Evolutionary conservation across 2,329 filamentous ascomycete genomes (phyloP).

Genomic region (Zasmidium angulare): DNA sequence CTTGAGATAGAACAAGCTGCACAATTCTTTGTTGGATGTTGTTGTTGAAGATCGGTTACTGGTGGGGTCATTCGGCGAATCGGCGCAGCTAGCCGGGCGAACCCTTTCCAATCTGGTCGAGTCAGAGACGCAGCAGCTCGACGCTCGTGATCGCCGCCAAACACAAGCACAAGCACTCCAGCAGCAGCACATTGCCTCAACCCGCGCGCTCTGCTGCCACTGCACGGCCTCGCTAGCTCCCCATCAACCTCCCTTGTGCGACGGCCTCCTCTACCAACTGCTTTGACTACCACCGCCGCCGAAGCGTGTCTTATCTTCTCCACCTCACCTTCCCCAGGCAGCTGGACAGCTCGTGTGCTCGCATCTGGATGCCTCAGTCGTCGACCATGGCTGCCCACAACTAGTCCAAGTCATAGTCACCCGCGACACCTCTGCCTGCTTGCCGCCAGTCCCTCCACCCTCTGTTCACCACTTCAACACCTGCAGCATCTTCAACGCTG

Average conservation of each 20-base stretch:
- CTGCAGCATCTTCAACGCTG: slow-evolving; percentile 14
- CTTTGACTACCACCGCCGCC: slow-evolving; percentile 14
- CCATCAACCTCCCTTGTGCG: not conserved
- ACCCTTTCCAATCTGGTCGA: no score
- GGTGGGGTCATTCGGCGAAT: no score
- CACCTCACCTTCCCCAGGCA: slow-evolving; percentile 12
- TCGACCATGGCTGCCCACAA: slow-evolving; percentile 18
- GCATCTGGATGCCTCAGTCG: slow-evolving; percentile 19
- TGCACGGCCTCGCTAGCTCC: not conserved
- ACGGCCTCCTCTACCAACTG: not conserved
- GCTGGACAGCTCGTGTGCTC: slow-evolving; percentile 20
- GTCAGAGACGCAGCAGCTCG: no score
- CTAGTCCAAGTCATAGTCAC: slow-evolving; percentile 19
- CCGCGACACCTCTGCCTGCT: slow-evolving; percentile 12
- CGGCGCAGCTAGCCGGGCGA: no score
- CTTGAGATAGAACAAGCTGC: no score
- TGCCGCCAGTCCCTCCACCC: slow-evolving; percentile 1
- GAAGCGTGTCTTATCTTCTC: slow-evolving; percentile 9
- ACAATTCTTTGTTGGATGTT: no score
- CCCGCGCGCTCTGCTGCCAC: not conserved
- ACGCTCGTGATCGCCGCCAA: no score
- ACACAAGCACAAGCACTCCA: not conserved
- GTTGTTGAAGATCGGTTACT: no score
- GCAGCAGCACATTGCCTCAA: not conserved
- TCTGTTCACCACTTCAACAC: slow-evolving; percentile 1